Evolutionary conservation across 805 yeast species (phyloP).

Genomic region (Candida odintsovae): DNA sequence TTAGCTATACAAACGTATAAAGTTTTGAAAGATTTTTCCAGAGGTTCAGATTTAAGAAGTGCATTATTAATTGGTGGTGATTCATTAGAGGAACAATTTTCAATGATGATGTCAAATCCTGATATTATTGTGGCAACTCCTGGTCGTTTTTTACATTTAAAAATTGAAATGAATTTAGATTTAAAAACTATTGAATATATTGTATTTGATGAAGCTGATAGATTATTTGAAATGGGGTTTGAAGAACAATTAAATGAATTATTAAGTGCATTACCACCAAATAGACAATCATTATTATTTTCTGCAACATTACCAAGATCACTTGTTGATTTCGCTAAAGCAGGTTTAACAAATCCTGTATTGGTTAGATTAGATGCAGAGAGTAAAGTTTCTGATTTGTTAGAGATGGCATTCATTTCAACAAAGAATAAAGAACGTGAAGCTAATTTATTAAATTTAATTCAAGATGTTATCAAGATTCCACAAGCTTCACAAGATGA

Average conservation of each 20-base stretch:
- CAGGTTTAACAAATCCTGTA: constrained; percentile 89
- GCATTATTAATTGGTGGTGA: constrained; percentile 94
- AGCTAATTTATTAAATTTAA: constrained; percentile 68
- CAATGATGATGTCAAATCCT: constrained; percentile 89
- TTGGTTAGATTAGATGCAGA: constrained; percentile 92
- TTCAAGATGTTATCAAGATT: constrained; percentile 79
- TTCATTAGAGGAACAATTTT: constrained; percentile 93
- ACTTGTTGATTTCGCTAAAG: constrained; percentile 94
- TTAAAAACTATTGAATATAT: constrained; percentile 80
- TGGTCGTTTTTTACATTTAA: constrained; percentile 92
- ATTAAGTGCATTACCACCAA: constrained; percentile 72
- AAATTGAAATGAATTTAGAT: constrained; percentile 91
- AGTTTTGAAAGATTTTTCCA: constrained; percentile 82
- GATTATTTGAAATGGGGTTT: constrained; percentile 94
- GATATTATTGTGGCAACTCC: constrained; percentile 96
- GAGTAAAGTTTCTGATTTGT: constrained; percentile 79
- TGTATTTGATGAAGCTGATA: constrained; percentile 96
- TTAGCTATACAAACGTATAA: constrained; percentile 88
- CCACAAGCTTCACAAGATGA: constrained; percentile 77
- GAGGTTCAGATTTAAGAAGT: constrained; percentile 76
- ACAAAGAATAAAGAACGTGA: constrained; percentile 84
- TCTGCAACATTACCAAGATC: constrained; percentile 93
- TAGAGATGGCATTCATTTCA: constrained; percentile 84
- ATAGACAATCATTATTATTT: constrained; percentile 82
- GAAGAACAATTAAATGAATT: constrained; percentile 89